A percentile compares a stretch with the other conserved stretches of the same genome.
Evolutionary conservation across 2,329 filamentous ascomycete species (phyloP).

Genomic region (Monilinia polystroma): DNA sequence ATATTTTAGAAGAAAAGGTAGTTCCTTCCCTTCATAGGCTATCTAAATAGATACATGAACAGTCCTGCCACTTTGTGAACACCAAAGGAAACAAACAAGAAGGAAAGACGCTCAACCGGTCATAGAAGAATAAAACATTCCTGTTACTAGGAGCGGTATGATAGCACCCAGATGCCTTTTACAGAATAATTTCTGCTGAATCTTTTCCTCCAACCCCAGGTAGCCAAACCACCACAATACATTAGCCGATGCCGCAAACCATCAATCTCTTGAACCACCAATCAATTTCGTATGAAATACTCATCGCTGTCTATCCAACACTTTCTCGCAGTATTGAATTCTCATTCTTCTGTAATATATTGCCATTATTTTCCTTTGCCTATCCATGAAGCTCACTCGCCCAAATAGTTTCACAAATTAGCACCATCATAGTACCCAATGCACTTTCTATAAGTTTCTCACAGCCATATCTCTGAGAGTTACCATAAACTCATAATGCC

Average conservation of each 20-base stretch:
- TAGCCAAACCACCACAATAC: no score
- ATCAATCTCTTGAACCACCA: no score
- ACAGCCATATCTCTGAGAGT: not conserved
- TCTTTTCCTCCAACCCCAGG: no score
- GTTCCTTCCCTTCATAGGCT: not conserved
- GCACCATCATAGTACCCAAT: not conserved
- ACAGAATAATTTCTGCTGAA: not conserved
- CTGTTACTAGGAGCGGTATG: not conserved
- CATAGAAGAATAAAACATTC: no score
- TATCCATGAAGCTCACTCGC: no score
- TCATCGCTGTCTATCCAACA: no score
- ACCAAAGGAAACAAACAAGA: not conserved
- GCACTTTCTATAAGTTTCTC: not conserved
- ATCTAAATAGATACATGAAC: not conserved
- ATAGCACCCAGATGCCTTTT: not conserved
- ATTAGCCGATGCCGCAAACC: no score
- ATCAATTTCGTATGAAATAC: no score
- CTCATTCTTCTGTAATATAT: no score
- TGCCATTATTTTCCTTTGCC: no score
- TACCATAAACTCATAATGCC: not conserved
- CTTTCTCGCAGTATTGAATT: not conserved
- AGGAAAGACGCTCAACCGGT: not conserved
- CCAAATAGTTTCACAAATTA: no score
- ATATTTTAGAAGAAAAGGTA: not conserved
- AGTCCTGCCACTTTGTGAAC: not conserved